Evolutionary conservation across 306 rosid species (phyloP).

Genomic region (Lupinus albus): DNA sequence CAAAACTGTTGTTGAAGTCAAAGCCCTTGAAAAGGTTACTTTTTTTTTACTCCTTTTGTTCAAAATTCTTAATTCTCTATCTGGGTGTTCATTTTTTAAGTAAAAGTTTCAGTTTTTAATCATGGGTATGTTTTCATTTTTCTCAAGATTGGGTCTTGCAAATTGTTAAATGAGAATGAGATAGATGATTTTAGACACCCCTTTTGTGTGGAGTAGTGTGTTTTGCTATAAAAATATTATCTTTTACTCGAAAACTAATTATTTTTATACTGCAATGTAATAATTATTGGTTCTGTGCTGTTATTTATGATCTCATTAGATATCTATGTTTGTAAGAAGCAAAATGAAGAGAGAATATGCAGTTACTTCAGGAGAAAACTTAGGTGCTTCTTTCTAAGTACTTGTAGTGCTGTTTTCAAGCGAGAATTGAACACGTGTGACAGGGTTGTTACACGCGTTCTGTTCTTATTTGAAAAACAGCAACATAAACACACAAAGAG

Average conservation of each 20-base stretch:
- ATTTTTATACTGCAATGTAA: neutral
- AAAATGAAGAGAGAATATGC: conserved; percentile 18
- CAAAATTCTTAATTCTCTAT: conserved; percentile 32
- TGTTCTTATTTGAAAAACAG: no score
- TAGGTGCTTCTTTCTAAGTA: no score
- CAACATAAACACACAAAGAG: no score
- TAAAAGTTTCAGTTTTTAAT: conserved; percentile 30
- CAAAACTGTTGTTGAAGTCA: conserved; percentile 87
- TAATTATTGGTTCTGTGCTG: neutral
- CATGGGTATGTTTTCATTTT: neutral
- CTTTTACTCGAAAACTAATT: conserved; percentile 1
- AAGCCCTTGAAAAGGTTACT: conserved; percentile 84
- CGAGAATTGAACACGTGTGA: no score
- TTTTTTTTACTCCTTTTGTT: conserved; percentile 19
- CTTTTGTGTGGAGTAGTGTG: conserved; percentile 6
- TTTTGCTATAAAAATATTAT: conserved; percentile 3
- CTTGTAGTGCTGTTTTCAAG: no score
- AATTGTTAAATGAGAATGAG: conserved; percentile 20
- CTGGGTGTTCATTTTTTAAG: conserved; percentile 31
- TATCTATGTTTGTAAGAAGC: conserved; percentile 6
- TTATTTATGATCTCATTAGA: conserved; percentile 26
- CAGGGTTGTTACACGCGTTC: no score
- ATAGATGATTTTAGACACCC: conserved; percentile 3
- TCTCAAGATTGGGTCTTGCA: neutral
- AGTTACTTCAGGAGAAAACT: no score